Percentiles rank a stretch among this genome's conserved stretches.
phyloP scores from a whole-genome alignment of 192 early-diverging fungal species.

The Podila epicladia region DNA sequence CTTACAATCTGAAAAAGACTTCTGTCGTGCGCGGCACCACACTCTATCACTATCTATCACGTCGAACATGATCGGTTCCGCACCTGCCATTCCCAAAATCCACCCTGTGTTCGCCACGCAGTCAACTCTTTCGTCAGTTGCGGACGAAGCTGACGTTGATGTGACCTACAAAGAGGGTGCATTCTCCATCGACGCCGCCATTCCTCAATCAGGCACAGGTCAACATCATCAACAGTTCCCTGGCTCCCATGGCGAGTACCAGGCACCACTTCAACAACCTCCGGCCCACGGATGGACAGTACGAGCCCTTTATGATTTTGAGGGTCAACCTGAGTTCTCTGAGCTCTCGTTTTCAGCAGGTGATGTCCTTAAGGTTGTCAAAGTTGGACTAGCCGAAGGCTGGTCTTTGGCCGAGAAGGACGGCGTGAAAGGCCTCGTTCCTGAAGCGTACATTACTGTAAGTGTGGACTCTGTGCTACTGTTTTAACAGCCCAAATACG shows the following conservation, averaged over 20 bases:
- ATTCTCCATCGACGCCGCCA: constrained; percentile 26
- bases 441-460: constrained; percentile 56
- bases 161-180: constrained; percentile 42
- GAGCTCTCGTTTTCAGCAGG: constrained; percentile 54
- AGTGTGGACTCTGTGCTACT: neutral
- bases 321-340: constrained; percentile 47
- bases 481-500: neutral
- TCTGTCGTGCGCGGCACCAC: neutral
- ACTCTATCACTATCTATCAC: neutral
- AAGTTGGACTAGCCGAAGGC: constrained; percentile 50
- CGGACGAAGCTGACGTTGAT: constrained; percentile 14
- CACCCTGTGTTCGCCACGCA: constrained; percentile 42
- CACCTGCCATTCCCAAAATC: constrained; percentile 46
- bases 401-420: constrained; percentile 58
- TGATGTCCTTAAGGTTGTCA: constrained; percentile 50
- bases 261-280: constrained; percentile 24
- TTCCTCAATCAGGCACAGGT: constrained; percentile 7
- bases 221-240: constrained; percentile 4
- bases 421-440: constrained; percentile 52
- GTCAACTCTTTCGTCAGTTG: constrained; percentile 11
- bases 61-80: constrained; percentile 29
- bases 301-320: constrained; percentile 54
- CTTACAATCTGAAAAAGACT: neutral
- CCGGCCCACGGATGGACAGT: constrained; percentile 52
- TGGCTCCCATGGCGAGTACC: neutral